Conservation (phyloP, 371 early-diverging fungal species). For the Mortierella sp. region DNA sequence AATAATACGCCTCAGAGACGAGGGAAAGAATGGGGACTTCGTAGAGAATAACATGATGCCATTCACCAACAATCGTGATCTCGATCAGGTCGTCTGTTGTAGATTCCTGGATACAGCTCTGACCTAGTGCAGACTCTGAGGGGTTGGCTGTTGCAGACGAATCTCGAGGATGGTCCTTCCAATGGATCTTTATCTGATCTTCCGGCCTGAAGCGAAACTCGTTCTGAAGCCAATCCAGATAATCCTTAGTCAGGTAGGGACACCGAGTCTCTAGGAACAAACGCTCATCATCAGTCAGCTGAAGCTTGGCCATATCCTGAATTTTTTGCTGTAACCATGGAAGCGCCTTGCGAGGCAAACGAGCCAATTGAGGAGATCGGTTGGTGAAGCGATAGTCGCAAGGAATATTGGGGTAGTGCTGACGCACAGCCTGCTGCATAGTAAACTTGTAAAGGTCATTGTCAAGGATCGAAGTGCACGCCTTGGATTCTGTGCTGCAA, state of each 20-base stretch:
- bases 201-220: constrained; percentile 69
- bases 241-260: constrained; percentile 64
- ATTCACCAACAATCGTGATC: constrained; percentile 67
- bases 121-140: constrained; percentile 26
- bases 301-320: constrained; percentile 51
- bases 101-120: too few species aligned
- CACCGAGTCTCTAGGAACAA: constrained; percentile 61
- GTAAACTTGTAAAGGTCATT: constrained; percentile 86
- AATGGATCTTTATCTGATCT: constrained; percentile 62
- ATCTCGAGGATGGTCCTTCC: background rate
- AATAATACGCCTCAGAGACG: constrained; percentile 77
- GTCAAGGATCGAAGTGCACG: constrained; percentile 67
- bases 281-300: constrained; percentile 62
- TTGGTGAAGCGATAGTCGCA: constrained; percentile 79
- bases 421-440: constrained; percentile 82
- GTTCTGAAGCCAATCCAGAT: constrained; percentile 65
- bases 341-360: constrained; percentile 18
- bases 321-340: constrained; percentile 25
- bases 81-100: constrained; percentile 39
- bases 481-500: constrained; percentile 1
- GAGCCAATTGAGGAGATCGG: constrained; percentile 52
- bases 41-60: constrained; percentile 82
- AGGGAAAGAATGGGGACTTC: constrained; percentile 79
- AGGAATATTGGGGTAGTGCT: constrained; percentile 72
- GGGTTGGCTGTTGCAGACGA: constrained; percentile 12